A percentile compares a stretch with the other conserved stretches of the same genome.
Conservation (phyloP, 495 filamentous ascomycete genomes). For the Sordaria brevicollis region DNA sequence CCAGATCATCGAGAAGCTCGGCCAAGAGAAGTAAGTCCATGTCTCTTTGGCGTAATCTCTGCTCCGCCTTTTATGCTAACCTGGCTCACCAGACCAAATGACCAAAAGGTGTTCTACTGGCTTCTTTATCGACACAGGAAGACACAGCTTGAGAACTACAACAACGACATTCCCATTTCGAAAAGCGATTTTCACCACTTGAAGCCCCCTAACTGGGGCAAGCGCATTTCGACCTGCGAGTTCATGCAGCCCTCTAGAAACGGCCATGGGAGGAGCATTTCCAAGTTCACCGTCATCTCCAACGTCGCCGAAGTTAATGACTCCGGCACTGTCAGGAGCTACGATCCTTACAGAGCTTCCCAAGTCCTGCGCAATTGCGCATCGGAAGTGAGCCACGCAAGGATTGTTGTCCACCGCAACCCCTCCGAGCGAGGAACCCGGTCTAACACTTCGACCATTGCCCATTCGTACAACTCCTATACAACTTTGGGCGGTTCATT, state of each 20-base stretch:
- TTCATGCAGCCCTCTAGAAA: constrained; percentile 32
- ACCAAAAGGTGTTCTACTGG: constrained; percentile 86
- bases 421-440: constrained; percentile 7
- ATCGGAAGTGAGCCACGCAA: constrained; percentile 35
- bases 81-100: constrained; percentile 50
- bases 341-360: constrained; percentile 76
- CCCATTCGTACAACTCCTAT: constrained; percentile 17
- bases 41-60: constrained; percentile 1
- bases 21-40: constrained; percentile 51
- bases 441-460: constrained; percentile 3
- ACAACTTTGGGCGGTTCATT: constrained; percentile 13
- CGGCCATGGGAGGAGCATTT: constrained; percentile 44
- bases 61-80: constrained; percentile 13
- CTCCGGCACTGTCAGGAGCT: constrained; percentile 42
- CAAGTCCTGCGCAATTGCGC: constrained; percentile 30
- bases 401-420: constrained; percentile 57
- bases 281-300: constrained; percentile 63
- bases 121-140: constrained; percentile 71
- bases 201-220: constrained; percentile 39
- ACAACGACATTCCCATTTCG: constrained; percentile 62
- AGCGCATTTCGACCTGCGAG: constrained; percentile 39
- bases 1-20: constrained; percentile 54
- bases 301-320: constrained; percentile 33
- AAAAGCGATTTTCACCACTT: constrained; percentile 82
- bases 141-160: constrained; percentile 74